Conservation (phyloP, 176 grass and related monocot genomes). For the Phragmites australis region DNA sequence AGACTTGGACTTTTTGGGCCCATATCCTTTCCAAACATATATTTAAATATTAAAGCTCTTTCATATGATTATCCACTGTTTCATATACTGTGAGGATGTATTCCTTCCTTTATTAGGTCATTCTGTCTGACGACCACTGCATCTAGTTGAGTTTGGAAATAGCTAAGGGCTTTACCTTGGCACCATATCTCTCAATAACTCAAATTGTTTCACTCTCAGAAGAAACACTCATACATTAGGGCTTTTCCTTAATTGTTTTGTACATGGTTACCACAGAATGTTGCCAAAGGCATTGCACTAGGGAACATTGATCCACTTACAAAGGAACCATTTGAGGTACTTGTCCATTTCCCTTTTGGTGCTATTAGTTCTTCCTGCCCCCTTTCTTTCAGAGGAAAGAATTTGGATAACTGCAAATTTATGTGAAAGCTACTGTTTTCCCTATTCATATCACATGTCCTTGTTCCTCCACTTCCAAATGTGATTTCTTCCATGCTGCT, state of each 20-base stretch:
- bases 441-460: constrained; percentile 6
- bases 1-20: constrained; percentile 96
- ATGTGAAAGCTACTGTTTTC: constrained; percentile 18
- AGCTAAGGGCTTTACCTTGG: constrained; percentile 11
- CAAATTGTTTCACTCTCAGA: constrained; percentile 13
- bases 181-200: constrained; percentile 17
- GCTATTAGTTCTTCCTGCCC: background rate
- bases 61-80: background rate
- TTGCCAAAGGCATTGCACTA: constrained; percentile 85
- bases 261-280: constrained; percentile 85
- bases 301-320: constrained; percentile 85
- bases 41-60: constrained; percentile 18
- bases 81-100: background rate
- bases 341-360: constrained; percentile 17
- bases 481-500: background rate
- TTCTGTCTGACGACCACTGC: background rate
- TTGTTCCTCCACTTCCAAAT: constrained; percentile 3
- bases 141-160: constrained; percentile 23
- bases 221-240: constrained; percentile 14
- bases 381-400: background rate
- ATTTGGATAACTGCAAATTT: background rate
- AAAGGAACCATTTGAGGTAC: constrained; percentile 77
- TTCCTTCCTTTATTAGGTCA: background rate
- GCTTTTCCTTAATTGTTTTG: constrained; percentile 68
- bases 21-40: constrained; percentile 78